Evolutionary conservation across 768 basidiomycete genomes (phyloP), one percentile per base, ranked within the genome.

Genomic region (Rickenella mellea): DNA sequence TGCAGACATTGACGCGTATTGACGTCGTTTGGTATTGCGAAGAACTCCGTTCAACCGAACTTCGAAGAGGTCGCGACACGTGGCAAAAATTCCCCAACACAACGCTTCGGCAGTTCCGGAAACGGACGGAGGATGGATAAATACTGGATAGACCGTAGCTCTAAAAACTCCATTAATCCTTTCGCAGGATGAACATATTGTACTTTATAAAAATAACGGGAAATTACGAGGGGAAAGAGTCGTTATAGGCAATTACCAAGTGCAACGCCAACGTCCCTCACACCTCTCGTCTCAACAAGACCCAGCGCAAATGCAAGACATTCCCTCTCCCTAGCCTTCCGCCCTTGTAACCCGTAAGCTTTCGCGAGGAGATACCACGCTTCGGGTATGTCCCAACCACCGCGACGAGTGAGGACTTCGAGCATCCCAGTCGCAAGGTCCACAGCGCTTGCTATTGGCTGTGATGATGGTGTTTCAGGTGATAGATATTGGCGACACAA

Each of bases 361-460:
- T 81, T 88, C 5, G 81, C 87, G 11, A 98, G 70, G 57, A 80
- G 86, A 59, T 84, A 94, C 94, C 94, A 99, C 20, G 86, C 93
- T 58, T 98, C 94, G 0, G 92, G 77, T 2, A 85, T 74, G 57
- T 96, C 83, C 91, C 92, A 97, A 9, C 83, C 94, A 0, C 68
- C 65, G 1, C 84, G 87, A 29, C 78, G 75, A 0, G 90, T 87
- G 37, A 91, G 55, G 48, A 85, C 77, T 1, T 74, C 74, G 21
- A 98, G 69, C 52, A 93, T 64, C 2, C 83, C 83, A 4, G 86
- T 89, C 0, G 88, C 88, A 28, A 96, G 68, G 54, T 94, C 89
- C 6, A 84, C 69, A 53, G 58, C 57, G 35, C 20, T 11, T 12
- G 5, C 21, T 14, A 22, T 20, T 8, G 19, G 17, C n/a, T 2